These are phyloP conservation scores for Salix caprea DNA, from an alignment of 345 rosid species.

Conservation along the genomic window DNA sequence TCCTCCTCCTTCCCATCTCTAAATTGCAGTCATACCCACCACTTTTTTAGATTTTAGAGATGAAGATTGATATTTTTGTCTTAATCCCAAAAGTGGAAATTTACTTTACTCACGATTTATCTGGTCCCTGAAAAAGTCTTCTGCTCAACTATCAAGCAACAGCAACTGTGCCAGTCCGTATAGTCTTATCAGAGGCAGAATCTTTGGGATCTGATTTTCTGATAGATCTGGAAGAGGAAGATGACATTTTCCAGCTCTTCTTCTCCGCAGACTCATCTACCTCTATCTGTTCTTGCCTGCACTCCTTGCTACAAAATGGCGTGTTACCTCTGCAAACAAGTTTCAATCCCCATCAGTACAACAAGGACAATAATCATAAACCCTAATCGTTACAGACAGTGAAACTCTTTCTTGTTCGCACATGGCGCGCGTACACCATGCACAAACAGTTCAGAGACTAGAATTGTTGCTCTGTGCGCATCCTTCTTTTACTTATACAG, in stretches of 20 bases:
- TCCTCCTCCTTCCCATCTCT: background rate
- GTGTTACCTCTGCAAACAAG: constrained; percentile 56
- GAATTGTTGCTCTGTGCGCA: no score
- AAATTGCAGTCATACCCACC: background rate
- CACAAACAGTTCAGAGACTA: background rate
- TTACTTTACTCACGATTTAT: background rate
- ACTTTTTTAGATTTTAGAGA: constrained; percentile 2
- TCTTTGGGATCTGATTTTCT: constrained; percentile 43
- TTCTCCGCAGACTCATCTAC: constrained; percentile 49
- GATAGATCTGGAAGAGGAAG: constrained; percentile 45
- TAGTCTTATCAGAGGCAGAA: constrained; percentile 27
- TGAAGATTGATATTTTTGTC: background rate
- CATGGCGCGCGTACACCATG: no score
- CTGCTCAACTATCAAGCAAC: constrained; percentile 20
- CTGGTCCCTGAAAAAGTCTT: background rate
- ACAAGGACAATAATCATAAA: background rate
- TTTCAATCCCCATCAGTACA: background rate
- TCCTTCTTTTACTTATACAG: background rate
- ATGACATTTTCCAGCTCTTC: constrained; percentile 39
- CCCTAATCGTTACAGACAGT: background rate
- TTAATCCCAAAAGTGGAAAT: background rate
- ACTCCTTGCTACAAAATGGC: constrained; percentile 73
- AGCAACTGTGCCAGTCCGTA: constrained; percentile 50
- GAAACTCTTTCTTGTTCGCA: background rate
- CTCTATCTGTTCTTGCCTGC: constrained; percentile 81